Conservation (phyloP, 2,329 filamentous ascomycete species). For the Fusarium sp. region DNA sequence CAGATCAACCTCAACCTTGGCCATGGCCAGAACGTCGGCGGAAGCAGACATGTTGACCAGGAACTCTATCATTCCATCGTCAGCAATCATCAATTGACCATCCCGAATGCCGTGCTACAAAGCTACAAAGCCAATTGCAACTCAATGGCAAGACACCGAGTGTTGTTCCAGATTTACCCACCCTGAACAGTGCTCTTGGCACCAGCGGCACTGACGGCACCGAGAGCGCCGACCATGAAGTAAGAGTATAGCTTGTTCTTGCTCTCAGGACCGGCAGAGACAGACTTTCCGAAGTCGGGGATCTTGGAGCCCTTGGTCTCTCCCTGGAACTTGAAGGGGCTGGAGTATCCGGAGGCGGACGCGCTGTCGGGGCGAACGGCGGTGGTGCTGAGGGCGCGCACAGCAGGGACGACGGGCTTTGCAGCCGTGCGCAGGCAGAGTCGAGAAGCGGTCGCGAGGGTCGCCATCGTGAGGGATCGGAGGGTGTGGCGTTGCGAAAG, state of each 20-base stretch:
- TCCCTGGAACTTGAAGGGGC: constrained; percentile 76
- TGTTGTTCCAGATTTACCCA: constrained; percentile 63
- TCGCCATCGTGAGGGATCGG: constrained; percentile 67
- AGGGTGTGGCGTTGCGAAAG: constrained; percentile 47
- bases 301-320: constrained; percentile 74
- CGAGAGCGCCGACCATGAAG: constrained; percentile 98
- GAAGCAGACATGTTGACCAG: constrained; percentile 99
- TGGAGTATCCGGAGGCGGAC: constrained; percentile 67
- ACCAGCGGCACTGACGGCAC: constrained; percentile 89
- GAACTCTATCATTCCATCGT: constrained; percentile 77
- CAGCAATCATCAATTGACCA: constrained; percentile 49
- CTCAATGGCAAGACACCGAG: constrained; percentile 47
- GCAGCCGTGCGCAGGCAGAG: constrained; percentile 73
- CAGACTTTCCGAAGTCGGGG: constrained; percentile 91
- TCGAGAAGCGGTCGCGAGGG: constrained; percentile 76
- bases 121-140: constrained; percentile 44
- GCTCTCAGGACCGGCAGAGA: constrained; percentile 74
- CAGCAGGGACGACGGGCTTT: constrained; percentile 56
- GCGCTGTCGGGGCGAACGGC: constrained; percentile 62
- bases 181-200: constrained; percentile 99
- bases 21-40: constrained; percentile 97
- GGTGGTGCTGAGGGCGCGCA: constrained; percentile 69
- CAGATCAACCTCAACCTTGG: constrained; percentile 98
- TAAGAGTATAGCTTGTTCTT: constrained; percentile 92
- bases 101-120: constrained; percentile 12